Percentiles rank a stretch among this genome's conserved stretches.
phyloP scores from a whole-genome alignment of 495 filamentous ascomycete species.

The Podospora tetraspora region DNA sequence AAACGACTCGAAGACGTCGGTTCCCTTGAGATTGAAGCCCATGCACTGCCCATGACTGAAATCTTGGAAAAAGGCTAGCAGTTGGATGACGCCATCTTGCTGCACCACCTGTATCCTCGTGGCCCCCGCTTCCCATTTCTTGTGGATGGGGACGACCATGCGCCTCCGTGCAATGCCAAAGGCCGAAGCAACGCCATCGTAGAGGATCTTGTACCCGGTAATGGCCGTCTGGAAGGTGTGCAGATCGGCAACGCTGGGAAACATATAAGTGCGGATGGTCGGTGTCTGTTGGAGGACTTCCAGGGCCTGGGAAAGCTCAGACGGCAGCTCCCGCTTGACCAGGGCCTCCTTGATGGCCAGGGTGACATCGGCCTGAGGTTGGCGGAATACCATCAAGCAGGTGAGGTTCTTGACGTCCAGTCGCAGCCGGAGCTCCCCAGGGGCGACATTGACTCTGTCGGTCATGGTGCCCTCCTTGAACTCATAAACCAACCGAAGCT shows the following conservation, averaged over 20 bases:
- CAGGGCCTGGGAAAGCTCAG: conserved; percentile 51
- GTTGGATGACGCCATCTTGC: conserved; percentile 63
- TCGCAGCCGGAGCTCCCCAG: conserved; percentile 62
- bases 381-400: conserved; percentile 58
- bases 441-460: conserved; percentile 70
- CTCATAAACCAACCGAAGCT: conserved; percentile 61
- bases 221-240: conserved; percentile 71
- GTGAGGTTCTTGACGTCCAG: conserved; percentile 56
- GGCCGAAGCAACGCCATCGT: conserved; percentile 64
- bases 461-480: conserved; percentile 64
- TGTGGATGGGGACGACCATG: conserved; percentile 84
- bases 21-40: conserved; percentile 77
- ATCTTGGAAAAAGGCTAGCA: conserved; percentile 77
- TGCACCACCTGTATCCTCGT: conserved; percentile 75
- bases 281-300: conserved; percentile 32
- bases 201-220: conserved; percentile 71
- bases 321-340: conserved; percentile 49
- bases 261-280: conserved; percentile 52
- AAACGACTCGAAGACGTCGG: conserved; percentile 71
- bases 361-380: conserved; percentile 62
- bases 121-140: conserved; percentile 75
- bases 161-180: conserved; percentile 80
- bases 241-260: conserved; percentile 53
- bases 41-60: conserved; percentile 80
- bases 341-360: conserved; percentile 62